Percentiles rank a stretch among this genome's conserved stretches.
Conservation (phyloP, 2,329 filamentous ascomycete genomes). For the Fusarium citri region DNA sequence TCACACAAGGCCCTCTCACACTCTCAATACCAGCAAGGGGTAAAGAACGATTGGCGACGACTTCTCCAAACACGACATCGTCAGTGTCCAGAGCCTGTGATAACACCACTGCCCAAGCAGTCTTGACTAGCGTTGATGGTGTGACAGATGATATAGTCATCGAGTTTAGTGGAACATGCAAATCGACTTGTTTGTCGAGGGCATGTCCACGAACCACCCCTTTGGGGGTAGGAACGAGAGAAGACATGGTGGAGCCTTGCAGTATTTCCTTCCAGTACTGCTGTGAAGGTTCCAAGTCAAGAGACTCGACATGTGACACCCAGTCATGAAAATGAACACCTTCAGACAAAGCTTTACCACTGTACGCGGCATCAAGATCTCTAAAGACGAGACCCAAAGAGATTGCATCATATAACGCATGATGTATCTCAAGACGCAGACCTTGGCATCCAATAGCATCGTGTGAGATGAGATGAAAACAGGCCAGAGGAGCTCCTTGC, state of each 20-base stretch:
- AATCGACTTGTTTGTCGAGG: neutral
- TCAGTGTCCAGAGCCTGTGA: neutral
- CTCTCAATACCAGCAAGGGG: neutral
- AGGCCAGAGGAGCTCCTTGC: fast-evolving
- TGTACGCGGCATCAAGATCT: neutral
- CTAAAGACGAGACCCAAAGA: neutral
- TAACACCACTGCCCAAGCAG: neutral
- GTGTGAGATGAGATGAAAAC: neutral
- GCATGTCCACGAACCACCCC: neutral
- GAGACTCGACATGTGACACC: neutral
- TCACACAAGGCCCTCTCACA: neutral
- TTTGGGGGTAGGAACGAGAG: neutral
- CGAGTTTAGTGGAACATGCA: neutral
- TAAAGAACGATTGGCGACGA: neutral
- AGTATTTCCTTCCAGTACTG: neutral
- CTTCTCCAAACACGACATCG: neutral
- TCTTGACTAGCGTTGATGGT: neutral
- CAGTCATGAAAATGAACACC: neutral
- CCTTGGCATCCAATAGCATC: neutral
- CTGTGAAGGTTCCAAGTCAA: neutral
- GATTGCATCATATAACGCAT: neutral
- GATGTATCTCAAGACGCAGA: neutral
- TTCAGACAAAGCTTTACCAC: neutral
- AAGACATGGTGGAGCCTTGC: neutral
- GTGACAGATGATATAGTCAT: neutral